Base-by-base conservation (phyloP, 1,284 basidiomycete species). In the Porodaedalea pini region DNA sequence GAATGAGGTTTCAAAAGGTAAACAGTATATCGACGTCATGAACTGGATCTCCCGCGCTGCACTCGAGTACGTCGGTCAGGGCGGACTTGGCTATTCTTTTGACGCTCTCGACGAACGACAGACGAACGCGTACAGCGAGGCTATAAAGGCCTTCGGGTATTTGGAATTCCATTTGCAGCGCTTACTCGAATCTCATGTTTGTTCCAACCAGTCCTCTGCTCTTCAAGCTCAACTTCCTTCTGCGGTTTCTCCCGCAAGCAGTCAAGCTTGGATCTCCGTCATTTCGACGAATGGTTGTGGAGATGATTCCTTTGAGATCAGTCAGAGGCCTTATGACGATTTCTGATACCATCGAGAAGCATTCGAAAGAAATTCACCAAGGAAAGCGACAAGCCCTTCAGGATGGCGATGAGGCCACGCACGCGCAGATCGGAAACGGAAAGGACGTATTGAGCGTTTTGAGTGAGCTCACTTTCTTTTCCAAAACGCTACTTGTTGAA, bases 51-150 rank as follows among this genome's bases (percentile, higher is more conserved):
- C 63, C 11, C 68, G 70, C 39, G 64, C 68, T 6, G 69, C 73
- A 17, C 65, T 75, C 11, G 73, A 75, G 60, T 63, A 70, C 7
- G 65, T 75, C 47, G 70, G 70, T 7, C 71, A 73, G 49, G 71
- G 67, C 5, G 71, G 70, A 0, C 62, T 74, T 2, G 72, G 71
- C 1, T 70, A 73, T 57, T 68, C 71, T 2, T 73, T 75, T 59
- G 65, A 70, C 56, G 64, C 70, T 3, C 63, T 73, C 11, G 59
- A 61, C 17, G 49, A 51, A 15, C 13, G 21, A 41, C 43, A 43
- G 37, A 51, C 39, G 13, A 51, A 54, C 45, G 34, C 15, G 15
- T 59, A 54, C 17, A 50, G 48, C n/a, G 52, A 59, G 17, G 58
- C 54, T 1, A 44, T 56, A 10, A 51, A 60, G 27, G 19, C 13